Conservation (phyloP, 2,329 filamentous ascomycete species). For the Monosporascus sp. region DNA sequence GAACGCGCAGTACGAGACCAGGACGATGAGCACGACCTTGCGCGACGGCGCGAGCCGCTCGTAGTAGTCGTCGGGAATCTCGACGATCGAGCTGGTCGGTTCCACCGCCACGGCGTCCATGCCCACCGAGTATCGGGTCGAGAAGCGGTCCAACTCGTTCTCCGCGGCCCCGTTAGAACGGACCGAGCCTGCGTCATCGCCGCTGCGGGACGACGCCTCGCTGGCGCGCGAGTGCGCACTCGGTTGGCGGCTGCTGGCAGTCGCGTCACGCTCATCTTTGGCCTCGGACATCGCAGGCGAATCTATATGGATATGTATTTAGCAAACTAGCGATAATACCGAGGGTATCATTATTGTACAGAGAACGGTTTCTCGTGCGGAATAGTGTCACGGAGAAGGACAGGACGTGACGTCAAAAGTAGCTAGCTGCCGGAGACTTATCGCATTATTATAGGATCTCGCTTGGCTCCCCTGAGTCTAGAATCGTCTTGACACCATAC, state of each 20-base stretch:
- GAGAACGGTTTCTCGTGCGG: background rate
- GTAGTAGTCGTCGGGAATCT: conserved; percentile 54
- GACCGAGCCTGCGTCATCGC: conserved; percentile 10
- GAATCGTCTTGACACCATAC: background rate
- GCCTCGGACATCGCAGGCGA: background rate
- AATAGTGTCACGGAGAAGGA: background rate
- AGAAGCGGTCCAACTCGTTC: conserved; percentile 19
- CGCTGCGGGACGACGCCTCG: conserved; percentile 9
- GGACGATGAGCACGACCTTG: conserved; percentile 61
- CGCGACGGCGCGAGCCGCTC: conserved; percentile 54
- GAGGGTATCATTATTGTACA: background rate
- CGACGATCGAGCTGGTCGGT: conserved; percentile 23
- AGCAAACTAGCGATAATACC: background rate
- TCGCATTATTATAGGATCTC: background rate
- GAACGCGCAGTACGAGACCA: conserved; percentile 71
- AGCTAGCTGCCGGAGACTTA: background rate
- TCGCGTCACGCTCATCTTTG: background rate
- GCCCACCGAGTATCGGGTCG: conserved; percentile 24
- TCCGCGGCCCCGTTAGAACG: conserved; percentile 4
- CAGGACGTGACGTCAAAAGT: background rate
- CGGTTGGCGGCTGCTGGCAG: background rate
- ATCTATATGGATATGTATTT: background rate
- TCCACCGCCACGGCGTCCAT: conserved; percentile 25
- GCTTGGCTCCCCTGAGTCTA: background rate
- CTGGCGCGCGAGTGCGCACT: conserved; percentile 4